Conservation (phyloP, 1,139 yeast species). For the Saccharomyces hybrid region DNA sequence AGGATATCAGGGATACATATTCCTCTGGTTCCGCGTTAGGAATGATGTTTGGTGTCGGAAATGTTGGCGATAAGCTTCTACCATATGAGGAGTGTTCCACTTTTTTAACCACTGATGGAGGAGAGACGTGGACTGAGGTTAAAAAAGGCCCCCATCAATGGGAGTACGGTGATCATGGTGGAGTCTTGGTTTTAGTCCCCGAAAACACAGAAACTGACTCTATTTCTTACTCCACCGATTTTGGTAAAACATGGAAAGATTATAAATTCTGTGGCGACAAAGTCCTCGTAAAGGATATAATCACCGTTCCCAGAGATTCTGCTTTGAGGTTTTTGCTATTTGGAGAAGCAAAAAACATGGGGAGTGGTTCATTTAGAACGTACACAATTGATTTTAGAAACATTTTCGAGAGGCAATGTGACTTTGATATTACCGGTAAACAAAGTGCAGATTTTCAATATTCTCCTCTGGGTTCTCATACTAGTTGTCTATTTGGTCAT, state of each 20-base stretch:
- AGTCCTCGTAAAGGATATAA: conserved; percentile 58
- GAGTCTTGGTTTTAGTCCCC: conserved; percentile 66
- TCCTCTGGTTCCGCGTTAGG: conserved; percentile 90
- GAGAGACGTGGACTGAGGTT: conserved; percentile 78
- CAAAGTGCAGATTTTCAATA: conserved; percentile 68
- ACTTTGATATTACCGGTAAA: conserved; percentile 50
- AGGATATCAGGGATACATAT: conserved; percentile 73
- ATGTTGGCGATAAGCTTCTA: conserved; percentile 62
- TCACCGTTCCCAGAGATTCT: conserved; percentile 87
- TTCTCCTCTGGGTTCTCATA: conserved; percentile 74
- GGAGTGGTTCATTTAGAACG: conserved; percentile 38
- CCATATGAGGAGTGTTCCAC: conserved; percentile 53
- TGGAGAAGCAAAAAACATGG: conserved; percentile 31
- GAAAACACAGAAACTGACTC: conserved; percentile 50
- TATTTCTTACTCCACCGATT: conserved; percentile 63
- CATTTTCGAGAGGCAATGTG: conserved; percentile 63
- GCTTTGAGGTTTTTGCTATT: conserved; percentile 64
- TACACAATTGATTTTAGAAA: conserved; percentile 63
- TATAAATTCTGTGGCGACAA: conserved; percentile 53
- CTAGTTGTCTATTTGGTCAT: conserved; percentile 82
- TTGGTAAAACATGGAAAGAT: conserved; percentile 70
- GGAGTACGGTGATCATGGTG: conserved; percentile 96
- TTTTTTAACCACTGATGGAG: conserved; percentile 79
- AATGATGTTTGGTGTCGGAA: conserved; percentile 81
- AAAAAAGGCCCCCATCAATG: conserved; percentile 71